Evolutionary conservation across 306 rosid species (phyloP), one percentile per base, ranked within the genome.

Genomic region (Lupinus albus): DNA sequence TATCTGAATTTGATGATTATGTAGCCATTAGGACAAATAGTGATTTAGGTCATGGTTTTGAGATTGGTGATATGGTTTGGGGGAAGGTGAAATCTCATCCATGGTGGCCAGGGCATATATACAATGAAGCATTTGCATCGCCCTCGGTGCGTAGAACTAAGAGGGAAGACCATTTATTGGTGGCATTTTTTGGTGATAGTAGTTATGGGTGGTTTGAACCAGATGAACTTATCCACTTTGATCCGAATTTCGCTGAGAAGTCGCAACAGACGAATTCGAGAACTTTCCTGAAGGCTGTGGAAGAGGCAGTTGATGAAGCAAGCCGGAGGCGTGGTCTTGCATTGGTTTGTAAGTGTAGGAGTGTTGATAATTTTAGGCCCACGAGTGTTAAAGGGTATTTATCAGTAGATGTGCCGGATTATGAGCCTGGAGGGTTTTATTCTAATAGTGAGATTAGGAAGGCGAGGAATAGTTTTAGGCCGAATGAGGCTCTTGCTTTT

Each of bases 181-280:
- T 90, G 72, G 96, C 96, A 0, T 90, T 94, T 82, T 94, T 94
- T 16, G 99, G 99, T 7, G 99, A 94, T 54, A 88, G 91, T 71
- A 94, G 99, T 68, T 94, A 94, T 17, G 99, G 99, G 0, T 94
- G 99, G 99, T 94, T 94, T 57, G 99, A 94, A 79, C 95, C 95
- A 0, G 92, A 82, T 0, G 96, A 94, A 59, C 88, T 94, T 8
- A 81, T 94, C 39, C 92, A 91, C 0, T 94, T 94, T 9, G 97
- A 88, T 49, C 36, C 70, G 0, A 78, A 90, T 79, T 94, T 73
- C 5, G 75, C 91, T 0, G 99, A 90, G 78, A 94, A 94, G 60
- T 94, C 99, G 4, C 81, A 60, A 68, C 97, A 90, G 78, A 79
- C 76, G 7, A 70, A 32, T 84, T 84, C 93, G 0, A 79, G 88